Base-by-base conservation (phyloP, 2,329 filamentous ascomycete genomes). In the Fusarium paranaense region DNA sequence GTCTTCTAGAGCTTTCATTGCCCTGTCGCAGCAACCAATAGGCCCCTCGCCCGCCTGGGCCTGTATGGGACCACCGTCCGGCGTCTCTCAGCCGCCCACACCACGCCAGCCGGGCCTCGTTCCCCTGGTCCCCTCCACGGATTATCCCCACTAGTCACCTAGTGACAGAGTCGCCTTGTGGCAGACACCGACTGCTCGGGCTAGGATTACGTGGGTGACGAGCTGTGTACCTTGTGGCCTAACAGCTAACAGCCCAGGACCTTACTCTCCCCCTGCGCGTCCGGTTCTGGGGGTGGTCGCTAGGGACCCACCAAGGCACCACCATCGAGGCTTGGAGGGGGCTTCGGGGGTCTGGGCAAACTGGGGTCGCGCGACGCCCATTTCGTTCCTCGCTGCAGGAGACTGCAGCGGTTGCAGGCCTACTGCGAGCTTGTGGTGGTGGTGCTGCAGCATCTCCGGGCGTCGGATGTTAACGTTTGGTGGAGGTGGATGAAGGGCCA, bases 351-450 rank as follows among this genome's bases (percentile, higher is more conserved):
- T 67, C 74, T 76, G 56, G 76, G 72, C 76, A 78, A 73, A 76
- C 76, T 76, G 76, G 74, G 76, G 76, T 78, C 64, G 67, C 66
- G 68, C 61, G 69, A 72, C 63, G 76, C 64, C 67, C 62, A 75
- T 70, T 73, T 69, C 58, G 62, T 77, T 69, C 64, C 68, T 71
- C 66, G 70, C 69, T 74, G 70, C 74, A 75, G 71, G 50, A 66
- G 54, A 63, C 52, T 63, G 72, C 68, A 64, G 68, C 68, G 47
- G 62, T 64, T 64, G 63, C 63, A 65, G 54, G 65, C 60, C 65
- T 50, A 59, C 63, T 68, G 59, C 38, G 22, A 65, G 52, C 63
- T 60, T 54, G 38, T 58, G 54, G 45, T 56, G 59, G 58, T 64
- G 69, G 54, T 66, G 54, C 61, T 70, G 66, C 71, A 68, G 57